Evolutionary conservation across 768 basidiomycete species (phyloP).

Genomic region (Mycena epipterygia): DNA sequence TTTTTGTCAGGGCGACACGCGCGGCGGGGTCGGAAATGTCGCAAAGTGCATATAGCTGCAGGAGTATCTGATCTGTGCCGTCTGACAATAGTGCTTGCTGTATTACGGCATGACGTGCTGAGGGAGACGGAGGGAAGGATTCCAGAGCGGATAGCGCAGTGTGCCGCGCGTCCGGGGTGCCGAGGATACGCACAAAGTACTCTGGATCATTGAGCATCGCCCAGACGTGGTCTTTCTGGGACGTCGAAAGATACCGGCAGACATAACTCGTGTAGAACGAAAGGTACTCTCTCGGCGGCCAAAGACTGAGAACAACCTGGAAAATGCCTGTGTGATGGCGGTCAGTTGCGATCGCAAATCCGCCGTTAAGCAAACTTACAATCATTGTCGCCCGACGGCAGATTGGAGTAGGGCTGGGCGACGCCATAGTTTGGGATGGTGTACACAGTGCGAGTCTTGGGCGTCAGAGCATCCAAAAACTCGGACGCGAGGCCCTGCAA

Average conservation of each 20-base stretch:
- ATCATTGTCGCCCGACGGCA: slow-evolving; percentile 34
- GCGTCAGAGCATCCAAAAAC: slow-evolving; percentile 32
- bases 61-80: slow-evolving; percentile 20
- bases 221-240: slow-evolving; percentile 33
- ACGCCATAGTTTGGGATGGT: slow-evolving; percentile 30
- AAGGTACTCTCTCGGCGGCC: slow-evolving; percentile 30
- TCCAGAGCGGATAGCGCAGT: slow-evolving; percentile 10
- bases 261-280: slow-evolving; percentile 19
- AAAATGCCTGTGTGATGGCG: slow-evolving; percentile 28
- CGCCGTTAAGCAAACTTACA: slow-evolving; percentile 6
- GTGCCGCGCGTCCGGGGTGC: not conserved
- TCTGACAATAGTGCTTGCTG: slow-evolving; percentile 18
- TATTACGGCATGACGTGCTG: slow-evolving; percentile 28
- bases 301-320: slow-evolving; percentile 27
- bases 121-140: slow-evolving; percentile 26
- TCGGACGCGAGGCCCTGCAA: slow-evolving; percentile 18
- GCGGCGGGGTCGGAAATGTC: slow-evolving; percentile 33
- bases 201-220: slow-evolving; percentile 26
- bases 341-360: slow-evolving; percentile 12
- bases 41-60: slow-evolving; percentile 29
- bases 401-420: slow-evolving; percentile 33
- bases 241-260: slow-evolving; percentile 3
- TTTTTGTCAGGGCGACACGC: slow-evolving; percentile 28
- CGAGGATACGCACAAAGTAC: slow-evolving; percentile 16
- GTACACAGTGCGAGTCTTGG: slow-evolving; percentile 26